Percentiles rank a stretch among this genome's conserved stretches.
phyloP scores from a whole-genome alignment of 2,329 filamentous ascomycete genomes.

The Tolypocladium sp. region DNA sequence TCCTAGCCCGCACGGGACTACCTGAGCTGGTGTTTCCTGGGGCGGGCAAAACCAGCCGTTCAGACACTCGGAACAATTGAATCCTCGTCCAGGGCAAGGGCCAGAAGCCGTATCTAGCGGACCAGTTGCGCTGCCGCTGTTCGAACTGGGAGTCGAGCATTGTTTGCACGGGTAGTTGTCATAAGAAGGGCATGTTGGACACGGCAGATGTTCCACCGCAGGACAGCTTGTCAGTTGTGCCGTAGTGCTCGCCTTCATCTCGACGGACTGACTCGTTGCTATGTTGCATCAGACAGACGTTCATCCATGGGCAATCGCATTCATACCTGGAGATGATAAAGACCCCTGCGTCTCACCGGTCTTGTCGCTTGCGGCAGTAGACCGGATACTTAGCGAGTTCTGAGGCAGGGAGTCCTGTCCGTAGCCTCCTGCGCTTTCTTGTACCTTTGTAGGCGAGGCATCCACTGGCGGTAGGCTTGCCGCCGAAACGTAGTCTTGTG shows the following conservation, averaged over 20 bases:
- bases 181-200: conserved; percentile 11
- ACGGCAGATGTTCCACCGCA: conserved; percentile 1
- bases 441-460: background rate
- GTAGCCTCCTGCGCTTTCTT: background rate
- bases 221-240: background rate
- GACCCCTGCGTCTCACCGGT: background rate
- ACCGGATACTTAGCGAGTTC: background rate
- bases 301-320: background rate
- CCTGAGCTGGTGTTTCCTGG: conserved; percentile 18
- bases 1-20: conserved; percentile 16
- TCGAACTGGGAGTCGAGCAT: background rate
- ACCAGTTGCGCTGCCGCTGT: background rate
- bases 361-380: too few species aligned
- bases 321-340: background rate
- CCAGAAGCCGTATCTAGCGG: background rate
- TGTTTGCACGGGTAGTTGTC: conserved; percentile 2
- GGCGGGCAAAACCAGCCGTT: conserved; percentile 22
- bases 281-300: background rate
- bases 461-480: background rate
- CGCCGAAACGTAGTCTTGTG: background rate
- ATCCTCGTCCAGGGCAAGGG: conserved; percentile 16
- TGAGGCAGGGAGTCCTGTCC: background rate
- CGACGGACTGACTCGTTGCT: background rate
- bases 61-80: conserved; percentile 17
- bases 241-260: background rate